phyloP scores from a whole-genome alignment of 768 basidiomycete species.

The Termitomyces sp. region DNA sequence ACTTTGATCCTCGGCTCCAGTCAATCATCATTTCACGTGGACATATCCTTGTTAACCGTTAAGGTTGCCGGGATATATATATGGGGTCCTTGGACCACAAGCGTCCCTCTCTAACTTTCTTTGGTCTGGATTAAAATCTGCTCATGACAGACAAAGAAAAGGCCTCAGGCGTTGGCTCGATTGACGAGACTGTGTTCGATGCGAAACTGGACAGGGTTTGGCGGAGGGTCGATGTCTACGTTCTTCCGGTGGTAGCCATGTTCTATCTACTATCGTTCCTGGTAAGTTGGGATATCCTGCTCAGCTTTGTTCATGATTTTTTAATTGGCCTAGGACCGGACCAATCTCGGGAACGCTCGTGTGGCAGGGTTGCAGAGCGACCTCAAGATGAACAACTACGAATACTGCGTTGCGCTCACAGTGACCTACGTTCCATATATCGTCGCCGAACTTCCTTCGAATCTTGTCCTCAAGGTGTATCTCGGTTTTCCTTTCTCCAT shows the following conservation, averaged over 20 bases:
- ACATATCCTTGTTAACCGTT: neutral
- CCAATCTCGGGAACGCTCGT: neutral
- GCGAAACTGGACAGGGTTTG: constrained; percentile 28
- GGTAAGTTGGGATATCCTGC: constrained; percentile 28
- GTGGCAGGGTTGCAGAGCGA: neutral
- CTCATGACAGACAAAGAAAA: neutral
- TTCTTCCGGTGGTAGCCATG: constrained; percentile 29
- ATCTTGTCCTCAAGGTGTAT: neutral
- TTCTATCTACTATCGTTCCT: constrained; percentile 34
- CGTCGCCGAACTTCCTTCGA: neutral
- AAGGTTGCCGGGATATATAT: neutral
- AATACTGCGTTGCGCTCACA: neutral
- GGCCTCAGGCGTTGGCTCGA: neutral
- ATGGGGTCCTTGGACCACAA: neutral
- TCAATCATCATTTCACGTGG: neutral
- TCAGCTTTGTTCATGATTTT: constrained; percentile 30
- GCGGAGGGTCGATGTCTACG: constrained; percentile 30
- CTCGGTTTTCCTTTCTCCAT: neutral
- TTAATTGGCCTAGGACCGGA: neutral
- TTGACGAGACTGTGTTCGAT: constrained; percentile 9
- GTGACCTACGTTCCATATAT: neutral
- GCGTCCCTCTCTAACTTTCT: too few species aligned
- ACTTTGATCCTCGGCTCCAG: neutral
- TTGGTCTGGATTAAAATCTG: neutral
- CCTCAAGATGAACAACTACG: constrained; percentile 1